Evolutionary conservation across 2,329 filamentous ascomycete species (phyloP).

Genomic region (Paraconiothyrium sp.): DNA sequence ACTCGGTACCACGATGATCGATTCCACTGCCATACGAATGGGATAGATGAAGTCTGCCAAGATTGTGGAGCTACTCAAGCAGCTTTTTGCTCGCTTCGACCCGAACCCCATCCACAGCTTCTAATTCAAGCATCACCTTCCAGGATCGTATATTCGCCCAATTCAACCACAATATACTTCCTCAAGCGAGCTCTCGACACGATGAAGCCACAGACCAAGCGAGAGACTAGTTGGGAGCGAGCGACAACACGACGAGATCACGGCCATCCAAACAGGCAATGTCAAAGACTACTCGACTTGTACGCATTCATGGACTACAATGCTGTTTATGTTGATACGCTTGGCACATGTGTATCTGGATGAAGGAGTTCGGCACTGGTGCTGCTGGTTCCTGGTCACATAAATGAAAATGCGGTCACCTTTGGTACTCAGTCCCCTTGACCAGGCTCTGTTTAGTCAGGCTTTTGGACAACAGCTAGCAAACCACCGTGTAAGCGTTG

Average conservation of each 20-base stretch:
- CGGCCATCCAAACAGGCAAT: constrained; percentile 22
- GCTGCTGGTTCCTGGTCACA: constrained; percentile 20
- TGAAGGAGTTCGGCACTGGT: constrained; percentile 7
- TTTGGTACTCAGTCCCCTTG: constrained; percentile 21
- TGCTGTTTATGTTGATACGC: constrained; percentile 12
- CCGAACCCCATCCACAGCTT: constrained; percentile 32
- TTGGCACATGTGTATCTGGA: background rate
- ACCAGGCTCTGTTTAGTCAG: constrained; percentile 24
- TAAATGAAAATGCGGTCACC: constrained; percentile 20
- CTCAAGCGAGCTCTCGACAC: constrained; percentile 30
- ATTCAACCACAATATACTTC: constrained; percentile 41
- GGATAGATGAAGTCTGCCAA: constrained; percentile 36
- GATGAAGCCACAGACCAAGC: constrained; percentile 24
- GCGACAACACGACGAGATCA: background rate
- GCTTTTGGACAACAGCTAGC: constrained; percentile 27
- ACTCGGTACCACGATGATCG: constrained; percentile 35
- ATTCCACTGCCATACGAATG: constrained; percentile 34
- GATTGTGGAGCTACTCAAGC: constrained; percentile 26
- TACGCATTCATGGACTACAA: constrained; percentile 26
- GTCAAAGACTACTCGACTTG: constrained; percentile 6
- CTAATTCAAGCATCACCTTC: constrained; percentile 44
- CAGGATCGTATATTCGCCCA: constrained; percentile 40
- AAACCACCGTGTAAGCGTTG: constrained; percentile 22
- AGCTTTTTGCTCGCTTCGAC: constrained; percentile 22
- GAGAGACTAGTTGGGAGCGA: constrained; percentile 16